A percentile compares a stretch with the other conserved stretches of the same genome.
Conservation (phyloP, 192 early-diverging fungal species). For the Dissophora ornata region DNA sequence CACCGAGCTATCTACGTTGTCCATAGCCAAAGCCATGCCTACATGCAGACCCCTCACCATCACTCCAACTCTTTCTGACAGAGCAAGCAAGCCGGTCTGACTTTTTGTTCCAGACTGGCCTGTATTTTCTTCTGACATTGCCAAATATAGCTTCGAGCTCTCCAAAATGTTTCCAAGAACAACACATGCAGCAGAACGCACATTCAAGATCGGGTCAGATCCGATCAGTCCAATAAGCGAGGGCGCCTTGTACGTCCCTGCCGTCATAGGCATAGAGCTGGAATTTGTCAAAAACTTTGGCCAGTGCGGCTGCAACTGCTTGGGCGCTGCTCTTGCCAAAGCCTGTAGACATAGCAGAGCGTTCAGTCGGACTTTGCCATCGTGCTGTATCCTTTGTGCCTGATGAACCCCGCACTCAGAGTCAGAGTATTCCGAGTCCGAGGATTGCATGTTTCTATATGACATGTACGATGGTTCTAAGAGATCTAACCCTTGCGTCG, state of each 20-base stretch:
- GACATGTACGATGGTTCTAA: background rate
- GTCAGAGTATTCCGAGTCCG: slow-evolving; percentile 70
- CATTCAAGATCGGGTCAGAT: slow-evolving; percentile 58
- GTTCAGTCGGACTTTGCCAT: slow-evolving; percentile 64
- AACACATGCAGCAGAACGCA: slow-evolving; percentile 61
- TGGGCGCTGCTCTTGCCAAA: slow-evolving; percentile 56
- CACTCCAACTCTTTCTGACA: slow-evolving; percentile 42
- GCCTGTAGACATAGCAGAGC: slow-evolving; percentile 63
- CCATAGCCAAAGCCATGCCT: slow-evolving; percentile 21
- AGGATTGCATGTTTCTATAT: slow-evolving; percentile 36
- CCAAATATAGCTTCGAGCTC: slow-evolving; percentile 64
- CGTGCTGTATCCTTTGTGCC: slow-evolving; percentile 50
- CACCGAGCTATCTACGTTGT: slow-evolving; percentile 9
- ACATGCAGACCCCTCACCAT: slow-evolving; percentile 35
- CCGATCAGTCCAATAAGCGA: slow-evolving; percentile 61
- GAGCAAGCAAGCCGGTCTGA: slow-evolving; percentile 34
- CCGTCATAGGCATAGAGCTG: slow-evolving; percentile 18
- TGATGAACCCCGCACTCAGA: slow-evolving; percentile 39
- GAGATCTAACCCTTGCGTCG: background rate
- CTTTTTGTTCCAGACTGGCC: slow-evolving; percentile 6
- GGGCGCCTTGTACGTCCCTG: slow-evolving; percentile 26
- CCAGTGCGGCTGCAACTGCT: slow-evolving; percentile 67
- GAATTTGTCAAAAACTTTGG: slow-evolving; percentile 61
- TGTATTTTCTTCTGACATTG: slow-evolving; percentile 64
- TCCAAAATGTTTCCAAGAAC: slow-evolving; percentile 58